A percentile compares a stretch with the other conserved stretches of the same genome.
phyloP scores from a whole-genome alignment of 768 basidiomycete species.

The Mycena metata region DNA sequence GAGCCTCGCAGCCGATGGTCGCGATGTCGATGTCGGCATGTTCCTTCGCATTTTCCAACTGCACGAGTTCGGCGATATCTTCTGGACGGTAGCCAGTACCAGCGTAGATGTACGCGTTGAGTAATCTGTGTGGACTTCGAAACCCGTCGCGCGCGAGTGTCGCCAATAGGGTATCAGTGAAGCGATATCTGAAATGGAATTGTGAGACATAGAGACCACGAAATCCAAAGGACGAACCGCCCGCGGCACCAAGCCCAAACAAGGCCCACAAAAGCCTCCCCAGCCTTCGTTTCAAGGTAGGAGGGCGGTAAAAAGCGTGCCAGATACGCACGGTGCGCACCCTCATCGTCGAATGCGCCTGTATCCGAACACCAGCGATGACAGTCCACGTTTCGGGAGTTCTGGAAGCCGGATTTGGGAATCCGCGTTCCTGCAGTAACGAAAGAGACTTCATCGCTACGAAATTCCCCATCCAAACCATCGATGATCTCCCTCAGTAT shows the following conservation, averaged over 20 bases:
- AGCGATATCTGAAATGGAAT: neutral
- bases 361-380: slow-evolving; percentile 25
- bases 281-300: neutral
- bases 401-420: neutral
- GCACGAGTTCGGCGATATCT: neutral
- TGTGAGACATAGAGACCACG: neutral
- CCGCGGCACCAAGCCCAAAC: slow-evolving; percentile 21
- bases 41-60: neutral
- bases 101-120: neutral
- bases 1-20: neutral
- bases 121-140: slow-evolving; percentile 11
- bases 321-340: slow-evolving; percentile 12
- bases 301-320: slow-evolving; percentile 11
- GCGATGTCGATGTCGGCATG: neutral
- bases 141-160: slow-evolving; percentile 3
- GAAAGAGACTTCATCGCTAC: slow-evolving; percentile 6
- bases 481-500: slow-evolving; percentile 9
- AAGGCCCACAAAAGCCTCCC: slow-evolving; percentile 4
- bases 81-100: neutral
- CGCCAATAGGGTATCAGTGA: slow-evolving; percentile 8
- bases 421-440: slow-evolving; percentile 2
- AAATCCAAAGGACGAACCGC: neutral
- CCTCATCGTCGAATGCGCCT: slow-evolving; percentile 10
- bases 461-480: neutral
- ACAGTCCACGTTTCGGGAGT: neutral